A percentile compares a stretch with the other conserved stretches of the same genome.
These are phyloP conservation scores for Sicyos edulis DNA, from an alignment of 306 rosid species.

Conservation along the genomic window DNA sequence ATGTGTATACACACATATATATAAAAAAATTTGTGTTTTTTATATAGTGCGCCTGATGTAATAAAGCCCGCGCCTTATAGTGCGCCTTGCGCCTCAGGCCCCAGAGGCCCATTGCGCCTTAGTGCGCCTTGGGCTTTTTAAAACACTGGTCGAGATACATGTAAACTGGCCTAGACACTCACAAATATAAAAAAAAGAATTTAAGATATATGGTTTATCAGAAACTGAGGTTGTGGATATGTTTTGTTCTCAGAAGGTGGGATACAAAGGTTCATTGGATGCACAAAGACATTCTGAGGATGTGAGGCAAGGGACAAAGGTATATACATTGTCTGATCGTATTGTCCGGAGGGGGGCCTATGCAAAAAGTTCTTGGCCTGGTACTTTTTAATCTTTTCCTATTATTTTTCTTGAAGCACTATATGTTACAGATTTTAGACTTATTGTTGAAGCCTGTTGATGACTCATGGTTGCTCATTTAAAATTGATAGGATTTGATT, in stretches of 20 bases:
- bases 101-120: too few species aligned
- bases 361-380: slow-evolving; percentile 50
- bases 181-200: too few species aligned
- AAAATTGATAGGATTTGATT: not conserved
- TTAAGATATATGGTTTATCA: too few species aligned
- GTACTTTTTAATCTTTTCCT: slow-evolving; percentile 31
- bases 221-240: slow-evolving; percentile 15
- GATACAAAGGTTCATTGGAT: slow-evolving; percentile 40
- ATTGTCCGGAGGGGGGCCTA: slow-evolving; percentile 53
- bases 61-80: too few species aligned
- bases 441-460: slow-evolving; percentile 9
- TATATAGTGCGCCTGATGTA: too few species aligned
- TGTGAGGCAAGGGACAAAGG: slow-evolving; percentile 46
- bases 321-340: slow-evolving; percentile 46
- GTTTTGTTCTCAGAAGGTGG: slow-evolving; percentile 50
- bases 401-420: not conserved
- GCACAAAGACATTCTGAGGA: slow-evolving; percentile 43
- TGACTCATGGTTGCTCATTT: slow-evolving; percentile 4
- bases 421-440: not conserved
- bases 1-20: too few species aligned
- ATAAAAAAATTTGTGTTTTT: too few species aligned
- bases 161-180: too few species aligned
- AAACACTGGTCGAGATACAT: too few species aligned
- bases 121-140: too few species aligned
- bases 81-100: too few species aligned